Evolutionary conservation across 805 yeast genomes (phyloP).

Genomic region (Kodamaea jinghongensis): DNA sequence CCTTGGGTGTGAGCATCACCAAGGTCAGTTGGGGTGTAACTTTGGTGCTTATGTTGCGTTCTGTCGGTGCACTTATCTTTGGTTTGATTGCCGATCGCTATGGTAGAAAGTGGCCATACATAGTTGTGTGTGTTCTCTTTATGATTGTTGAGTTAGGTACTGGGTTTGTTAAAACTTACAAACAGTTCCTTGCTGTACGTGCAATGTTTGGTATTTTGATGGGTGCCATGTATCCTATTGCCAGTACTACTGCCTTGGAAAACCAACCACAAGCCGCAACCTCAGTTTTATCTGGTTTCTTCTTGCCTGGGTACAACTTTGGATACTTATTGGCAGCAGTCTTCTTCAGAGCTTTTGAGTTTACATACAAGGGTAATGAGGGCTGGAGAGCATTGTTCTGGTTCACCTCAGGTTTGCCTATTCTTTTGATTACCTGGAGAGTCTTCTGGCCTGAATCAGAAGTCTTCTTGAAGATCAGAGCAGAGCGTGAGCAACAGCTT

Average conservation of each 20-base stretch:
- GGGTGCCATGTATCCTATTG: conserved; percentile 24
- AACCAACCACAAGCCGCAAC: conserved; percentile 19
- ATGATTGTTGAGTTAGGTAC: conserved; percentile 21
- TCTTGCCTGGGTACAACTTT: conserved; percentile 24
- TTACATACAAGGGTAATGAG: conserved; percentile 11
- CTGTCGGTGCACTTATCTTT: conserved; percentile 22
- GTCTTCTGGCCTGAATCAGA: conserved; percentile 10
- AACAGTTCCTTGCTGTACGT: conserved; percentile 20
- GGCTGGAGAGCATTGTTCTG: conserved; percentile 24
- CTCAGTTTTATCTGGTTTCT: conserved; percentile 20
- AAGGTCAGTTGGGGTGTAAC: conserved; percentile 24
- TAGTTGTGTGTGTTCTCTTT: conserved; percentile 17
- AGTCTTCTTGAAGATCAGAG: conserved; percentile 2
- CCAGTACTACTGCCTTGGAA: conserved; percentile 19
- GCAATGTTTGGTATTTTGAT: conserved; percentile 24
- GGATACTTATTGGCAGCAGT: conserved; percentile 22
- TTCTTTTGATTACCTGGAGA: conserved; percentile 19
- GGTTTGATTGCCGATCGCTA: conserved; percentile 21
- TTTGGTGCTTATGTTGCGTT: conserved; percentile 23
- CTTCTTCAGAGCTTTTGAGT: conserved; percentile 19
- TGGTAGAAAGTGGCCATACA: conserved; percentile 24
- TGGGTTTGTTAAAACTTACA: conserved; percentile 20
- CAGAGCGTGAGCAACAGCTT: conserved; percentile 1
- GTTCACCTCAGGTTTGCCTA: conserved; percentile 24
- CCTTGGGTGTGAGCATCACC: conserved; percentile 14